These are phyloP conservation scores for Colletotrichum nymphaeae DNA, from an alignment of 2,329 filamentous ascomycete genomes.

Conservation along the genomic window DNA sequence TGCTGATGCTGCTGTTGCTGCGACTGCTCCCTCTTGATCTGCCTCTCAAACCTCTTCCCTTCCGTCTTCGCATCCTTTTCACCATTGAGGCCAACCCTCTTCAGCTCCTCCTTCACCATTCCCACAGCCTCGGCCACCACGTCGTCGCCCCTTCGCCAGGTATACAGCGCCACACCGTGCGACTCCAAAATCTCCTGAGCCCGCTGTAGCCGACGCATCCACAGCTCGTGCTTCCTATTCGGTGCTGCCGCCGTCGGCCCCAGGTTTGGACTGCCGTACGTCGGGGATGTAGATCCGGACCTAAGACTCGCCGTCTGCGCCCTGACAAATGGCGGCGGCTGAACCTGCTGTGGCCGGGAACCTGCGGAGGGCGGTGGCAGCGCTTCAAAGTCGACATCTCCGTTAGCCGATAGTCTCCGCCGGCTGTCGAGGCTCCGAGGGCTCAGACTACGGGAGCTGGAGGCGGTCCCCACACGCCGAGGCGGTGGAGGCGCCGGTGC, in stretches of 20 bases:
- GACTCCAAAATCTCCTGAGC: slow-evolving; percentile 73
- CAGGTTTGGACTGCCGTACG: slow-evolving; percentile 45
- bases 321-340: slow-evolving; percentile 39
- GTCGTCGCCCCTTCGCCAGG: slow-evolving; percentile 79
- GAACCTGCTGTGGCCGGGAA: slow-evolving; percentile 15
- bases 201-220: slow-evolving; percentile 74
- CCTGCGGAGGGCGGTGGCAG: slow-evolving; percentile 48
- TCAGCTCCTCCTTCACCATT: slow-evolving; percentile 69
- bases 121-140: slow-evolving; percentile 74
- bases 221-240: slow-evolving; percentile 79
- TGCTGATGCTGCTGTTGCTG: slow-evolving; percentile 25
- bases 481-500: slow-evolving; percentile 60
- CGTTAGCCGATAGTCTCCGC: slow-evolving; percentile 48
- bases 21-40: slow-evolving; percentile 28
- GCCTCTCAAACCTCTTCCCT: slow-evolving; percentile 35
- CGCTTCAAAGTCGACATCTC: slow-evolving; percentile 55
- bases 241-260: slow-evolving; percentile 42
- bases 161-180: slow-evolving; percentile 75
- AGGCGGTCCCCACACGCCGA: slow-evolving; percentile 56
- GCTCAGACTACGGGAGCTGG: slow-evolving; percentile 45
- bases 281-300: slow-evolving; percentile 47
- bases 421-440: slow-evolving; percentile 45
- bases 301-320: slow-evolving; percentile 41
- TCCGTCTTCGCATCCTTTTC: slow-evolving; percentile 36
- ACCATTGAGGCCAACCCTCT: slow-evolving; percentile 49